phyloP scores from a whole-genome alignment of 495 filamentous ascomycete genomes.

The Aspergillus ellipticus region DNA sequence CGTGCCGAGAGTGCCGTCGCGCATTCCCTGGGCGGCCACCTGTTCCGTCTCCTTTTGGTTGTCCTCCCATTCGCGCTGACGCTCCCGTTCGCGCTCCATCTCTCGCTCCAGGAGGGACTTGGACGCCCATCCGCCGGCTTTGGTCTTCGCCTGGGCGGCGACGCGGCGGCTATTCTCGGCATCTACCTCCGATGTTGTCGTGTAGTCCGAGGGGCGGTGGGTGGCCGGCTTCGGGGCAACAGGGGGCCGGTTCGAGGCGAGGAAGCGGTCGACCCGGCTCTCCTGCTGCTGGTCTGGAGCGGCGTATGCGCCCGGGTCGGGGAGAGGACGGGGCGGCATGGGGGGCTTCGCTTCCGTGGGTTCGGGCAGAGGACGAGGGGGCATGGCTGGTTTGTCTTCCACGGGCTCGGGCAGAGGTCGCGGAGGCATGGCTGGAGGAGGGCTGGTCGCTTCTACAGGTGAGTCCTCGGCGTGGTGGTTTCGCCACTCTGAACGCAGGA shows the following conservation, averaged over 20 bases:
- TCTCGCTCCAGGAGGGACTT: slow-evolving; percentile 88
- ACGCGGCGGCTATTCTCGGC: slow-evolving; percentile 64
- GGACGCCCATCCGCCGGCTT: slow-evolving; percentile 69
- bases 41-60: slow-evolving; percentile 69
- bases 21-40: slow-evolving; percentile 43
- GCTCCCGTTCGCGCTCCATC: slow-evolving; percentile 91
- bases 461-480: slow-evolving; percentile 48
- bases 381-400: slow-evolving; percentile 13
- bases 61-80: slow-evolving; percentile 94
- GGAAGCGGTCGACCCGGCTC: slow-evolving; percentile 45
- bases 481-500: slow-evolving; percentile 66
- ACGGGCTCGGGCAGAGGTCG: slow-evolving; percentile 34
- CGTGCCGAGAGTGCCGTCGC: slow-evolving; percentile 44
- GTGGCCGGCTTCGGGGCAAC: slow-evolving; percentile 31
- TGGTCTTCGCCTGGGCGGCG: slow-evolving; percentile 63
- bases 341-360: slow-evolving; percentile 29
- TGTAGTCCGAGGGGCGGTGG: slow-evolving; percentile 52
- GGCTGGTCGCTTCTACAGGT: slow-evolving; percentile 20
- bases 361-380: slow-evolving; percentile 49
- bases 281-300: slow-evolving; percentile 24
- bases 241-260: slow-evolving; percentile 49
- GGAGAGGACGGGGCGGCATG: slow-evolving; percentile 43
- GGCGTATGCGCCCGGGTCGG: slow-evolving; percentile 46
- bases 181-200: slow-evolving; percentile 61
- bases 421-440: slow-evolving; percentile 16